Evolutionary conservation across 1,284 basidiomycete species (phyloP).

Genomic region (Leccinum solheimii): DNA sequence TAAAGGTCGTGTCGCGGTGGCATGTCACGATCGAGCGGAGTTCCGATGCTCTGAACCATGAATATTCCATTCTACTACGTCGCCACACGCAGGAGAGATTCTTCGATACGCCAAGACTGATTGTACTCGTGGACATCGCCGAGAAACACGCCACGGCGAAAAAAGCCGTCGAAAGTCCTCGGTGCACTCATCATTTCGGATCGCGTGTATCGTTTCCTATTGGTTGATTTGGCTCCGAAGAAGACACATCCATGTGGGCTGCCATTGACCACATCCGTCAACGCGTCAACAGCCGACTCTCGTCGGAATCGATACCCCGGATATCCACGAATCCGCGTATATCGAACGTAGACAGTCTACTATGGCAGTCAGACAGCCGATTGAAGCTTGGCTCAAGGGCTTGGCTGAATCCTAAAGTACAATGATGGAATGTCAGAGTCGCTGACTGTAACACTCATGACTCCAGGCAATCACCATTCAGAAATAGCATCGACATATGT

Average conservation of each 20-base stretch:
- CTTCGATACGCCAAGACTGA: constrained; percentile 1
- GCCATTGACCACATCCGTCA: constrained; percentile 28
- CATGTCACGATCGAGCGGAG: not conserved
- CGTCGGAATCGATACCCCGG: constrained; percentile 17
- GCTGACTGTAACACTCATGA: constrained; percentile 5
- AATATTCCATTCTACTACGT: too few relatives aligned
- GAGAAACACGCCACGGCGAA: not conserved
- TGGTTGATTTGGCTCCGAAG: constrained; percentile 5
- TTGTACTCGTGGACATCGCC: not conserved
- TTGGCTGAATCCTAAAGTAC: constrained; percentile 15
- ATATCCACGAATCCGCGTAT: not conserved
- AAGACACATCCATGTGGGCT: constrained; percentile 25
- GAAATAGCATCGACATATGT: not conserved
- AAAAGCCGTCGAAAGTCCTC: constrained; percentile 28
- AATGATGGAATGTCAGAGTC: not conserved
- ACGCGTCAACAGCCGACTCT: constrained; percentile 16
- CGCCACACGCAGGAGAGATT: not conserved
- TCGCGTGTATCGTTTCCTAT: constrained; percentile 24
- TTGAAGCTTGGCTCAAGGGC: not conserved
- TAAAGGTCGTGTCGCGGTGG: not conserved
- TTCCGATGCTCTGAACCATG: not conserved
- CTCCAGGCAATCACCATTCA: not conserved
- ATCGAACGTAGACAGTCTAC: not conserved
- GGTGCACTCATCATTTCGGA: constrained; percentile 26
- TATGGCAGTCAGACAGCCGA: not conserved